A percentile compares a stretch with the other conserved stretches of the same genome.
Conservation (phyloP, 805 yeast species). For the Candida maris region DNA sequence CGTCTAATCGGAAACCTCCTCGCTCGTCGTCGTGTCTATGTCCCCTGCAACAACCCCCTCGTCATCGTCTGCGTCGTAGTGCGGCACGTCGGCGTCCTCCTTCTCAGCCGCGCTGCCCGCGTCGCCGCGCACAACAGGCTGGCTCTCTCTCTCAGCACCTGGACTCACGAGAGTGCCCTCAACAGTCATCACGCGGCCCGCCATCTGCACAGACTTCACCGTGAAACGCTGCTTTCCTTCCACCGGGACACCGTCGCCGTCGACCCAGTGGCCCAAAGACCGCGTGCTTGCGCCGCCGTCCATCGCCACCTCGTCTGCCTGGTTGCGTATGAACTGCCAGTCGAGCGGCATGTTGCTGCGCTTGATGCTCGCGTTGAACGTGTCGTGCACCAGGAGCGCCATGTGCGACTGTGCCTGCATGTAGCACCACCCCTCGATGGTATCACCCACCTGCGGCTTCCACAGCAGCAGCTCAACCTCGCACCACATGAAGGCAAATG, state of each 20-base stretch:
- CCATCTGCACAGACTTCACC: constrained; percentile 65
- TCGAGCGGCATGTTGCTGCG: constrained; percentile 77
- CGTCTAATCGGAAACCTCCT: constrained; percentile 19
- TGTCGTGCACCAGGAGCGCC: constrained; percentile 86
- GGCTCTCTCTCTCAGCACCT: constrained; percentile 50
- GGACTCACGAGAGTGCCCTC: constrained; percentile 80
- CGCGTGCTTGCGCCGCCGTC: constrained; percentile 24
- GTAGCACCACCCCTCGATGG: constrained; percentile 80
- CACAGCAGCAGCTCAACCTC: constrained; percentile 79
- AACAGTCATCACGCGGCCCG: constrained; percentile 79
- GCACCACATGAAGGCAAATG: constrained; percentile 87
- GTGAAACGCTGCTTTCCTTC: constrained; percentile 82
- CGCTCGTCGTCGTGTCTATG: constrained; percentile 24
- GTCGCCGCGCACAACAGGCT: constrained; percentile 38
- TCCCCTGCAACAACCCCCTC: constrained; percentile 26
- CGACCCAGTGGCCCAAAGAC: constrained; percentile 86
- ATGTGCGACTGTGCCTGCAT: constrained; percentile 95
- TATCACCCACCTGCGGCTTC: constrained; percentile 88
- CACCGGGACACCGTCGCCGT: constrained; percentile 64
- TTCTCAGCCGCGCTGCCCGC: constrained; percentile 11
- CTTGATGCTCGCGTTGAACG: constrained; percentile 91
- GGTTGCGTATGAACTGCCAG: constrained; percentile 83
- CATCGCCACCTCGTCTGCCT: constrained; percentile 52
- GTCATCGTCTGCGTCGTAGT: constrained; percentile 19
- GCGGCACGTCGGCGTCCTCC: constrained; percentile 22